Base-by-base conservation (phyloP, 345 rosid species). In the Gossypium herbaceum region DNA sequence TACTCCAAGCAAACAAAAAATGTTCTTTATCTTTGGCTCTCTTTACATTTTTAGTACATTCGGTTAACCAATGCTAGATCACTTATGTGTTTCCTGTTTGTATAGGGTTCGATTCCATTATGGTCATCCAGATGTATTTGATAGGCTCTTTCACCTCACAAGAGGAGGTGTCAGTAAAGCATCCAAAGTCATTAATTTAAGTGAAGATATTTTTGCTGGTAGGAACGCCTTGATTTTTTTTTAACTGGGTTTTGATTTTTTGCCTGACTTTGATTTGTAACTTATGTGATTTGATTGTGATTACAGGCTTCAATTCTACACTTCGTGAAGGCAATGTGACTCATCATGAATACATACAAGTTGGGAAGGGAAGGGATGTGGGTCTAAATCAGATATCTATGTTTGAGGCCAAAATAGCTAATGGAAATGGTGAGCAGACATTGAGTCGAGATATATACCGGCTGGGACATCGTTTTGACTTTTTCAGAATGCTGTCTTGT, bases 291-390 rank as follows among this genome's bases (percentile, higher is more conserved):
- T 34, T 51, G 75, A 50, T 78, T 66, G 73, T 54, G 45, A 66
- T 9, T 74, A 79, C 83, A 96, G 99, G 99, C 57, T 96, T 92
- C 86, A 93, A 93, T 81, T 93, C 99, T 68, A 96, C 99, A 10
- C 99, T 96, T 52, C 99, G 99, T 51, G 95, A 93, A 88, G 99
- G 99, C 77, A 96, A 96, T 87, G 97, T 96, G 63, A 96, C 99
- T 43, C 99, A 96, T 87, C 99, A 96, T 64, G 99, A 96, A 64
- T 96, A 96, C 81, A 93, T 92, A 82, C 99, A 96, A 88, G 99
- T 96, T 58, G 99, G 99, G 61, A 96, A 96, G 83, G 99, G 98
- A 48, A 92, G 99, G 80, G 98, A 93, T 83, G 99, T 96, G 79
- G 98, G 99, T n/a, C 91, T 96, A 55, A 96, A 96, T 78, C 98